phyloP scores from a whole-genome alignment of 768 basidiomycete genomes.

The Nevesoporus exiguus region DNA sequence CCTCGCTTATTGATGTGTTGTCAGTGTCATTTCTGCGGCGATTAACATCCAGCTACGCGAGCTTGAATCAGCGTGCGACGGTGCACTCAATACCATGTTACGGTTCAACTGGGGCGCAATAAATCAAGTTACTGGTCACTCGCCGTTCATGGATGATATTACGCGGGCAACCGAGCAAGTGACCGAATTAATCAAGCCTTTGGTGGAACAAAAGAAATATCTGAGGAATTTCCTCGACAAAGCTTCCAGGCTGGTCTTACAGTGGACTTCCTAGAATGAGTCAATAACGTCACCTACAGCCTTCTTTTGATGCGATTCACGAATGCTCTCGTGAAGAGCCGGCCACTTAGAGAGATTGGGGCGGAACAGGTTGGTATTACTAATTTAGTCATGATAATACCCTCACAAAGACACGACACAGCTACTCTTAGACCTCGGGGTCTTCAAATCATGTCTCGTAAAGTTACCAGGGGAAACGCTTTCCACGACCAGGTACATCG shows the following conservation, averaged over 20 bases:
- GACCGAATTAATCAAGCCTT: slow-evolving; percentile 69
- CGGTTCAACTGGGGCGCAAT: slow-evolving; percentile 75
- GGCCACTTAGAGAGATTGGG: slow-evolving; percentile 88
- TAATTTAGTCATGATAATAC: not conserved
- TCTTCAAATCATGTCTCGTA: slow-evolving; percentile 75
- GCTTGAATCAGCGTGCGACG: slow-evolving; percentile 80
- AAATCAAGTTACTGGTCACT: slow-evolving; percentile 85
- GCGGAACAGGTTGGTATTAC: slow-evolving; percentile 76
- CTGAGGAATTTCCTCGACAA: slow-evolving; percentile 92
- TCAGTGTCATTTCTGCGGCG: slow-evolving; percentile 79
- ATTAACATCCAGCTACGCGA: slow-evolving; percentile 80
- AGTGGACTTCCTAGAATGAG: not conserved
- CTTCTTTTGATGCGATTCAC: slow-evolving; percentile 86
- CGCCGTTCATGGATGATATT: slow-evolving; percentile 75
- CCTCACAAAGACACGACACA: slow-evolving; percentile 28
- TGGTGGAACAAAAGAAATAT: slow-evolving; percentile 94
- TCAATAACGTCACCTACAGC: slow-evolving; percentile 37
- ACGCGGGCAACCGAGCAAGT: slow-evolving; percentile 72
- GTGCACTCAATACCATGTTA: slow-evolving; percentile 70
- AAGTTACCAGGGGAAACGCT: slow-evolving; percentile 78
- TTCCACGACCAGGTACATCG: slow-evolving; percentile 50
- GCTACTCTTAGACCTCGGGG: slow-evolving; percentile 89
- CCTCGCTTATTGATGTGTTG: not conserved
- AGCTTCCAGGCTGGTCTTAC: slow-evolving; percentile 66
- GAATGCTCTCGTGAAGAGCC: slow-evolving; percentile 81